phyloP scores from a whole-genome alignment of 257 asterid genomes.

The Salvia rosmarinus region DNA sequence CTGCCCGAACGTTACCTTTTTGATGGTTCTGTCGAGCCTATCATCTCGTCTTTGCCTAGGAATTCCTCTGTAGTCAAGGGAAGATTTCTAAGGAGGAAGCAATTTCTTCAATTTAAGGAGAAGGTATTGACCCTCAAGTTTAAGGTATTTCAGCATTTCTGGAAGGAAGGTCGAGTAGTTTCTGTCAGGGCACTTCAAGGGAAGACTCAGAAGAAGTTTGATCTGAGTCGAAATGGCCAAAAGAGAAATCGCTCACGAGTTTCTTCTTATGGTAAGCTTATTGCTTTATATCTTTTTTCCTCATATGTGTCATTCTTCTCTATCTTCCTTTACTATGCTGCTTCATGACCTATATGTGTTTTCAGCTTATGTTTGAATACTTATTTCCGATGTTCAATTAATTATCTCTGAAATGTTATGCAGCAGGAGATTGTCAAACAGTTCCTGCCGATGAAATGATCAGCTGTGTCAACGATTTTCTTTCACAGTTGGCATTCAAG shows the following conservation, averaged over 20 bases:
- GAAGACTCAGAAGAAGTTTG: conserved; percentile 71
- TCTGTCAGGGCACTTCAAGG: conserved; percentile 57
- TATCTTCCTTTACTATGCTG: neutral
- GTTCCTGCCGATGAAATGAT: conserved; percentile 60
- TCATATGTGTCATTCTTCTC: neutral
- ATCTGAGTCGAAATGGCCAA: conserved; percentile 48
- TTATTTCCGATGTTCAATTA: neutral
- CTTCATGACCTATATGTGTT: neutral
- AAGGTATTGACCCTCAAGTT: conserved; percentile 67
- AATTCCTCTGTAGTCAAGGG: conserved; percentile 44
- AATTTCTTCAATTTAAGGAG: conserved; percentile 60
- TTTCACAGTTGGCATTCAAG: conserved; percentile 56
- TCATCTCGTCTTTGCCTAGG: conserved; percentile 41
- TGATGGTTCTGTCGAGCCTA: conserved; percentile 43
- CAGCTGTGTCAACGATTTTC: conserved; percentile 51
- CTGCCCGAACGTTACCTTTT: conserved; percentile 35
- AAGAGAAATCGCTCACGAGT: conserved; percentile 59
- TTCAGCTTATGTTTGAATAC: neutral
- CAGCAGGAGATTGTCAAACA: conserved; percentile 61
- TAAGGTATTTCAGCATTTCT: conserved; percentile 70
- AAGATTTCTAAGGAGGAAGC: conserved; percentile 50
- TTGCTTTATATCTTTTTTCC: conserved; percentile 10
- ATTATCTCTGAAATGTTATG: conserved; percentile 31
- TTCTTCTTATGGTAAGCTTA: conserved; percentile 58
- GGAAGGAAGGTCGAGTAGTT: conserved; percentile 73